phyloP scores from a whole-genome alignment of 139 green algal genomes.

The Deuterostichococcus epilithicus region DNA sequence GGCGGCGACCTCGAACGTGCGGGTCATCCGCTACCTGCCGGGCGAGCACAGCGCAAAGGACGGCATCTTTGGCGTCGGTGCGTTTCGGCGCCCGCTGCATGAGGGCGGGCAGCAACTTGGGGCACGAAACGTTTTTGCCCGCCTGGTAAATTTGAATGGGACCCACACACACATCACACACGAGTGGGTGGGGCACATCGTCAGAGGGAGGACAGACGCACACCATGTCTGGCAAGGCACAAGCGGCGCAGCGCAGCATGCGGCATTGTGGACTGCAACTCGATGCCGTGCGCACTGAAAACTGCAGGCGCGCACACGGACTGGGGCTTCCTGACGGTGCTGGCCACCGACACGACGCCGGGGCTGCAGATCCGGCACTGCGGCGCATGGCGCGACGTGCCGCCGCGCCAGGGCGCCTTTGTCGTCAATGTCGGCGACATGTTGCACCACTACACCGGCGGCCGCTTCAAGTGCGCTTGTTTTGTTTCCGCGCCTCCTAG shows the following conservation, averaged over 20 bases:
- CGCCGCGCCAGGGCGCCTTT: conserved; percentile 46
- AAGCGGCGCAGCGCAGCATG: no score
- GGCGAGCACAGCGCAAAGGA: conserved; percentile 24
- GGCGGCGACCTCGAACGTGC: conserved; percentile 35
- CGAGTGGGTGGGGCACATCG: no score
- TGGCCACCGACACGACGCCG: conserved; percentile 61
- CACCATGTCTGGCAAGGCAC: no score
- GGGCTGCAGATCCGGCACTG: conserved; percentile 61
- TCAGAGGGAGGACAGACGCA: no score
- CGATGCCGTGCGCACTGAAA: no score
- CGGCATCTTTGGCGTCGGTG: conserved; percentile 40
- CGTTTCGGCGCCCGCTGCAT: no score
- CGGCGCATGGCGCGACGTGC: conserved; percentile 55
- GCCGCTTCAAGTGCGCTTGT: conserved; percentile 32
- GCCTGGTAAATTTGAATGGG: no score
- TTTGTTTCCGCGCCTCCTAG: no score
- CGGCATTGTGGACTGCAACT: no score
- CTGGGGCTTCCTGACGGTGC: conserved; percentile 85
- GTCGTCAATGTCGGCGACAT: conserved; percentile 84
- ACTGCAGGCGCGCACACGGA: conserved; percentile 72
- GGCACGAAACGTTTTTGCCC: no score
- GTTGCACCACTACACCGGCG: conserved; percentile 74
- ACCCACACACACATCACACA: no score
- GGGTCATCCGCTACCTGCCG: conserved; percentile 70
- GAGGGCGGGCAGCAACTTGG: no score